Conservation (phyloP, 352 stramenopile genomes). For the Globisporangium spinosum region DNA sequence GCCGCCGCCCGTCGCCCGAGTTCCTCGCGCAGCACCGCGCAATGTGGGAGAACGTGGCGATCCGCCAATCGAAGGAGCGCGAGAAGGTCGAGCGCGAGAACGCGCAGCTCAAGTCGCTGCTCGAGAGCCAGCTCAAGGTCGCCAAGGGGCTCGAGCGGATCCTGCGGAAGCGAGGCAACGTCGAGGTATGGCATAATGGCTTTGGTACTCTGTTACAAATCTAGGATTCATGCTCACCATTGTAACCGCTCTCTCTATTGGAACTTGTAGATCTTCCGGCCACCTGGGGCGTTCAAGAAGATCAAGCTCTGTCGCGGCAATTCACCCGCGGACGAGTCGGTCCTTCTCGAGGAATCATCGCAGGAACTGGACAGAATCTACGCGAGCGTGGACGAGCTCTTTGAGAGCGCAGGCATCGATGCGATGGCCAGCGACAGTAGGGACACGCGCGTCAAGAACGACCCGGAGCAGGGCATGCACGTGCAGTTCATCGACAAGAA, state of each 20-base stretch:
- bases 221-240: background rate
- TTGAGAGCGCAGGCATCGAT: background rate
- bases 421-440: background rate
- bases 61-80: constrained; percentile 32
- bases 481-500: constrained; percentile 5
- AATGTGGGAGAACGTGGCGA: constrained; percentile 43
- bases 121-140: constrained; percentile 52
- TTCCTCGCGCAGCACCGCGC: background rate
- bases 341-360: background rate
- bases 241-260: background rate
- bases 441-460: constrained; percentile 7
- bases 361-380: background rate
- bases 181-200: background rate
- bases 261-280: background rate
- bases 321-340: background rate
- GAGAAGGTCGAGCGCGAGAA: constrained; percentile 46
- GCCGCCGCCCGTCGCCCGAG: background rate
- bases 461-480: background rate
- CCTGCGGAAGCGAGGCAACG: constrained; percentile 22
- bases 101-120: constrained; percentile 35
- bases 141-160: constrained; percentile 38
- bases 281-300: constrained; percentile 2
- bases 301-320: background rate
- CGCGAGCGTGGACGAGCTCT: background rate
- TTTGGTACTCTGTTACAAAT: background rate